Evolutionary conservation across 768 basidiomycete genomes (phyloP), one percentile per base, ranked within the genome.

Genomic region (Auriculariales sp.): DNA sequence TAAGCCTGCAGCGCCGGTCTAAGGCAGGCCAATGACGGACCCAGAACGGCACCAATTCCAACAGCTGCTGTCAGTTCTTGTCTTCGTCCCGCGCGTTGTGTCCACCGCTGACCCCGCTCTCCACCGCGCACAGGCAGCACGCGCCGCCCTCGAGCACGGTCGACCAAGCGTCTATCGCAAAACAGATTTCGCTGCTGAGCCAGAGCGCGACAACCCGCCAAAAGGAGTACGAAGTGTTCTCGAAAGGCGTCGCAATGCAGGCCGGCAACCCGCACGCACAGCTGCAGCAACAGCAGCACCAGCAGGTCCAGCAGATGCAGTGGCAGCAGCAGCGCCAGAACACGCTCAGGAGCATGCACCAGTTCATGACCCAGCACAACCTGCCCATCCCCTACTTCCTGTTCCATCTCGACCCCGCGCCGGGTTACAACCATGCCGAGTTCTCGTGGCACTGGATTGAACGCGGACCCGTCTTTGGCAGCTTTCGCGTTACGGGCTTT

Each of bases 341-440:
- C 53, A 88, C 87, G 64, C 68, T 85, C 50, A 55, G 59, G 35
- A 70, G 73, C 47, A 74, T 90, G 32, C 77, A 79, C 49, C 72
- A 64, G 46, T 57, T 81, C 49, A 81, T 83, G 72, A 58, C 65
- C 47, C 68, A 68, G 52, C 73, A 74, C 39, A 70, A 71, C 30
- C 71, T 63, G n/a, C 85, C 86, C 46, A 69, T 90, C 3, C 88
- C 88, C 2, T 83, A 83, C n/a, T 62, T 72, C 15, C 68, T 89
- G 53, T 86, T 81, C 9, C 81, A 83, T 42, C 57, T 78, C 45
- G 68, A 72, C 15, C 70, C 71, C 47, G 70, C 71, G 11, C 67
- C 73, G 3, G 68, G 66, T 47, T 89, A 77, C 55, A 85, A 90
- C 61, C 78, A 75, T 25, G 62, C 61, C 39, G 71, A 66, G 35